These are phyloP conservation scores for Brettanomyces sp. DNA, from an alignment of 805 yeast species.

Conservation along the genomic window DNA sequence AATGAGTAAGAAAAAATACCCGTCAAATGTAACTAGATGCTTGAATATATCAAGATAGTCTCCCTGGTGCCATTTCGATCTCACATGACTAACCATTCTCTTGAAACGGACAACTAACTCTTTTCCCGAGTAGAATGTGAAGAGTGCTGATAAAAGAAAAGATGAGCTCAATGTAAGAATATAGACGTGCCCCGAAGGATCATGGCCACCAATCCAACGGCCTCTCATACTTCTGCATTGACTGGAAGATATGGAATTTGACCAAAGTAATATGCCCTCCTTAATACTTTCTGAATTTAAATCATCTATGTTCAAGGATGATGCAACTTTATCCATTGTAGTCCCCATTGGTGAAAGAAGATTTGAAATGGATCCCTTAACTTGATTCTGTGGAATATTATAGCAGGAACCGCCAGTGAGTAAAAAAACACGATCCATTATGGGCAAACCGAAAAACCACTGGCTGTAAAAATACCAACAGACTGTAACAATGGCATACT, in stretches of 20 bases:
- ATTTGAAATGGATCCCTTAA: neutral
- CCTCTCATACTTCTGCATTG: constrained; percentile 55
- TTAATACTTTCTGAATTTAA: neutral
- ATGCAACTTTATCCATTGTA: neutral
- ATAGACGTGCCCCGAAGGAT: constrained; percentile 92
- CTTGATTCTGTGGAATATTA: constrained; percentile 15
- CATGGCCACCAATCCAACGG: constrained; percentile 79
- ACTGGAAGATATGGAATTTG: constrained; percentile 24
- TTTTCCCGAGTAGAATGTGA: constrained; percentile 11
- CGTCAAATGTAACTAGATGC: constrained; percentile 10
- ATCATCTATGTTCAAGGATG: neutral
- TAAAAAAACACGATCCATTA: constrained; percentile 80
- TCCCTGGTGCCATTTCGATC: neutral
- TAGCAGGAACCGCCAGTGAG: constrained; percentile 77
- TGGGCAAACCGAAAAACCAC: constrained; percentile 75
- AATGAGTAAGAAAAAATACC: constrained; percentile 22
- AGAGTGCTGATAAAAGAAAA: constrained; percentile 56
- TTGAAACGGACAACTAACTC: constrained; percentile 8
- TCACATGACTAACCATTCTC: constrained; percentile 1
- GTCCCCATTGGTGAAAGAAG: neutral
- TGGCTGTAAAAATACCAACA: constrained; percentile 90
- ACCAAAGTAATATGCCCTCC: constrained; percentile 7
- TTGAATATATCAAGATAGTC: neutral
- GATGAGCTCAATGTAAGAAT: constrained; percentile 58
- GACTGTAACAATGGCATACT: constrained; percentile 47